Percentiles rank a stretch among this genome's conserved stretches.
Evolutionary conservation across 208 protist species (phyloP).

Genomic region (Leishmania martiniquensis): DNA sequence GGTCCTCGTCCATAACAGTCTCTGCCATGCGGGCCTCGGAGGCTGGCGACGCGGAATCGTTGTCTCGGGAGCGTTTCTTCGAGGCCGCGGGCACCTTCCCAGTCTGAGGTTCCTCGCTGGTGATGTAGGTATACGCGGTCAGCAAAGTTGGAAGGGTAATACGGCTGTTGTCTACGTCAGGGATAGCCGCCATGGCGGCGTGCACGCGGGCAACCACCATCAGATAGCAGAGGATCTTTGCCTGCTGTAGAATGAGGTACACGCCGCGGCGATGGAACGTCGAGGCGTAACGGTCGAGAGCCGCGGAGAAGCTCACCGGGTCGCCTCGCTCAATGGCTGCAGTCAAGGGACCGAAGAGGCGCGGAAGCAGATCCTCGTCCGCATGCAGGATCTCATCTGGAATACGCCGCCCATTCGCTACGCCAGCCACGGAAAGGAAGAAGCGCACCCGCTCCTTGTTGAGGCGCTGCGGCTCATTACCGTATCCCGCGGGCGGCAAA

Average conservation of each 20-base stretch:
- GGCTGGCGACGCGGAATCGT: not conserved
- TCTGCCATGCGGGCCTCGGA: slow-evolving; percentile 20
- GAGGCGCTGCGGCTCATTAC: slow-evolving; percentile 56
- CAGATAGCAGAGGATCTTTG: slow-evolving; percentile 65
- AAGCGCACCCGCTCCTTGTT: slow-evolving; percentile 87
- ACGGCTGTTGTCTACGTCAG: slow-evolving; percentile 68
- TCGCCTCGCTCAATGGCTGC: slow-evolving; percentile 59
- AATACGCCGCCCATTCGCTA: slow-evolving; percentile 48
- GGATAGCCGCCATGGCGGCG: slow-evolving; percentile 42
- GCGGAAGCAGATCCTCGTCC: slow-evolving; percentile 51
- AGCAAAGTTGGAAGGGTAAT: slow-evolving; percentile 63
- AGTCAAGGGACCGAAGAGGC: slow-evolving; percentile 56
- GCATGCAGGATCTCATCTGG: slow-evolving; percentile 46
- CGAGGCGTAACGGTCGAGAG: slow-evolving; percentile 48
- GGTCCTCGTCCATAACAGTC: slow-evolving; percentile 52
- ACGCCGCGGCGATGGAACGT: slow-evolving; percentile 70
- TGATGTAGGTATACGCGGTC: slow-evolving; percentile 48
- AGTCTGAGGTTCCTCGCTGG: slow-evolving; percentile 3
- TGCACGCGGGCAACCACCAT: slow-evolving; percentile 66
- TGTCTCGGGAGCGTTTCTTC: slow-evolving; percentile 26
- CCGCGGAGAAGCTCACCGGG: slow-evolving; percentile 43
- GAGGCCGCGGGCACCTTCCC: not conserved
- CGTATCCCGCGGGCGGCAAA: slow-evolving; percentile 60
- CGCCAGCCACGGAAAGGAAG: slow-evolving; percentile 68
- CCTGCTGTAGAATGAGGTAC: slow-evolving; percentile 70